Percentiles rank a stretch among this genome's conserved stretches.
phyloP scores from a whole-genome alignment of 2,329 filamentous ascomycete genomes.

The Arachnomyces sp. region DNA sequence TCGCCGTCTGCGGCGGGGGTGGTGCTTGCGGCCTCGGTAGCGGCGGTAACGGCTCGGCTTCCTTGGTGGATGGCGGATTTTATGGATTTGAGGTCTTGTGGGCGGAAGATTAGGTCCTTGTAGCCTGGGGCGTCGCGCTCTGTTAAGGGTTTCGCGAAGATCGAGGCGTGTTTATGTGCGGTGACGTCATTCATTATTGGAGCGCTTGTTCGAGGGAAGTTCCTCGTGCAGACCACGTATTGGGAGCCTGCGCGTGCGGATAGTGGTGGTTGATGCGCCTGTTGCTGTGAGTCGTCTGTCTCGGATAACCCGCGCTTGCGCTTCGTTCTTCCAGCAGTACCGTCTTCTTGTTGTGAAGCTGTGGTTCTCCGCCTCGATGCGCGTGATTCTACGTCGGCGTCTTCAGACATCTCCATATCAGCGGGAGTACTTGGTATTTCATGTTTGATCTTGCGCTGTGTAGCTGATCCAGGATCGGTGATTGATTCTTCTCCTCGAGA shows the following conservation, averaged over 20 bases:
- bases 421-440: constrained; percentile 29
- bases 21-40: constrained; percentile 55
- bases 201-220: constrained; percentile 57
- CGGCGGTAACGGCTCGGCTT: constrained; percentile 35
- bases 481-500: constrained; percentile 27
- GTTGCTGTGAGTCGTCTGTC: constrained; percentile 19
- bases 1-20: constrained; percentile 52
- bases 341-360: constrained; percentile 14
- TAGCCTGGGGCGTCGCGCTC: constrained; percentile 71
- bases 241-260: constrained; percentile 13
- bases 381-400: constrained; percentile 17
- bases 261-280: constrained; percentile 19
- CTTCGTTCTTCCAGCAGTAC: constrained; percentile 26
- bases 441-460: constrained; percentile 21
- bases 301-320: constrained; percentile 34
- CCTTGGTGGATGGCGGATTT: constrained; percentile 57
- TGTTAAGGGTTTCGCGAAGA: constrained; percentile 67
- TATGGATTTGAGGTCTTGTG: constrained; percentile 70
- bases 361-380: constrained; percentile 1
- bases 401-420: constrained; percentile 22
- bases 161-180: constrained; percentile 68
- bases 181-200: constrained; percentile 68
- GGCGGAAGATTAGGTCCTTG: constrained; percentile 61
- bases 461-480: constrained; percentile 11
- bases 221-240: constrained; percentile 36